Percentiles rank a stretch among this genome's conserved stretches.
phyloP scores from a whole-genome alignment of 192 early-diverging fungal species.

The Neocallimastix lanati region DNA sequence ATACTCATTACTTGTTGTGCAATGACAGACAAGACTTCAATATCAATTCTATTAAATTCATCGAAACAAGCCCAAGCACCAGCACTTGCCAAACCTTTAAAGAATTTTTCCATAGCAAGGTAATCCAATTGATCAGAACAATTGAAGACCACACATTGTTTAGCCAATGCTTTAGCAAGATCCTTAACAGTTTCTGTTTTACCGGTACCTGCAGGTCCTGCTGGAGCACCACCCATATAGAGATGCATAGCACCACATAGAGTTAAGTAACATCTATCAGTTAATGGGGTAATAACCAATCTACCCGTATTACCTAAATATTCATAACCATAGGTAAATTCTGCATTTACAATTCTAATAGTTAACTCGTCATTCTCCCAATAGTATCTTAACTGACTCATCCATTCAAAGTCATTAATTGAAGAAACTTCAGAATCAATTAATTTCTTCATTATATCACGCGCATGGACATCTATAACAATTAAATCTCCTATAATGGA shows the following conservation, averaged over 20 bases:
- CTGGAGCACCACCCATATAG: slow-evolving; percentile 41
- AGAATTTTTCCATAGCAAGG: slow-evolving; percentile 44
- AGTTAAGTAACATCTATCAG: slow-evolving; percentile 37
- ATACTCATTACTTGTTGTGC: slow-evolving; percentile 43
- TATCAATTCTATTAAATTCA: slow-evolving; percentile 45
- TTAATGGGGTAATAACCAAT: slow-evolving; percentile 37
- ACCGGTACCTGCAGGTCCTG: slow-evolving; percentile 37
- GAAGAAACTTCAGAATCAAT: slow-evolving; percentile 20
- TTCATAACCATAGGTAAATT: slow-evolving; percentile 37
- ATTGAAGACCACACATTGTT: slow-evolving; percentile 46
- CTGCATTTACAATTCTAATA: slow-evolving; percentile 41
- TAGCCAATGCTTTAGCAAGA: slow-evolving; percentile 37
- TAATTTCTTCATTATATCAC: slow-evolving; percentile 40
- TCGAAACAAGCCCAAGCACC: slow-evolving; percentile 48
- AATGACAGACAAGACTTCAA: slow-evolving; percentile 40
- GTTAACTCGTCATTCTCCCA: slow-evolving; percentile 39
- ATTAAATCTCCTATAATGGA: slow-evolving; percentile 36
- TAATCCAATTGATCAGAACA: slow-evolving; percentile 45
- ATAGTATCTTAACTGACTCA: slow-evolving; percentile 38
- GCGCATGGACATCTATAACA: slow-evolving; percentile 37
- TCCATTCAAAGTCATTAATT: slow-evolving; percentile 48
- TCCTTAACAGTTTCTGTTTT: slow-evolving; percentile 45
- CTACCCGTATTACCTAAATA: slow-evolving; percentile 41
- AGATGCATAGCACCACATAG: slow-evolving; percentile 40
- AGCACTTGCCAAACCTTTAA: slow-evolving; percentile 31